Evolutionary conservation across 2,329 filamentous ascomycete genomes (phyloP).

Genomic region (Blumeria hordei): DNA sequence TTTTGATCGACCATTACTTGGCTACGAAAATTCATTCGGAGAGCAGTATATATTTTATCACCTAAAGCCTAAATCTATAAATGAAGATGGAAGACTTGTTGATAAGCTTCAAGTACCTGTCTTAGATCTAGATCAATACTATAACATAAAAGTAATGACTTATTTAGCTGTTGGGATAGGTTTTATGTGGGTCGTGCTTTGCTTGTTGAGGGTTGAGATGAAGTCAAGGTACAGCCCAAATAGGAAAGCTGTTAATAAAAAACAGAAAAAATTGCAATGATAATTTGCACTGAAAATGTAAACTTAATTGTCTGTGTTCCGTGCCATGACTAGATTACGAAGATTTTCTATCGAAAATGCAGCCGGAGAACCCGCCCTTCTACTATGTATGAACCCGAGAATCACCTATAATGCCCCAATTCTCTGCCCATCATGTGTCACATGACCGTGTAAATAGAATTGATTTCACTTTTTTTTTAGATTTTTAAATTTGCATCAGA

Average conservation of each 20-base stretch:
- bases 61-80: slow-evolving; percentile 22
- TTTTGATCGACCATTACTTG: slow-evolving; percentile 66
- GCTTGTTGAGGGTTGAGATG: slow-evolving; percentile 10
- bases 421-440: too few species aligned
- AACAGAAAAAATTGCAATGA: slow-evolving; percentile 8
- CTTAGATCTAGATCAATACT: slow-evolving; percentile 26
- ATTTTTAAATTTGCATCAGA: too few species aligned
- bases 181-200: slow-evolving; percentile 43
- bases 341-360: too few species aligned
- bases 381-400: too few species aligned
- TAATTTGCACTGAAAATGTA: too few species aligned
- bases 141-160: slow-evolving; percentile 29
- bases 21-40: slow-evolving; percentile 62
- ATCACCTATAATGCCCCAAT: too few species aligned
- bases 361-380: too few species aligned
- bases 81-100: slow-evolving; percentile 18
- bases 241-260: not conserved
- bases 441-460: too few species aligned
- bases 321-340: too few species aligned
- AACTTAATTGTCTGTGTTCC: too few species aligned
- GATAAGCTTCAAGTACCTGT: slow-evolving; percentile 40
- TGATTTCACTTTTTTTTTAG: too few species aligned
- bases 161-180: slow-evolving; percentile 33
- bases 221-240: slow-evolving; percentile 7
- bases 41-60: slow-evolving; percentile 68